Percentiles rank a stretch among this genome's conserved stretches.
Evolutionary conservation across 345 rosid genomes (phyloP).

Genomic region (Camelina hispida): DNA sequence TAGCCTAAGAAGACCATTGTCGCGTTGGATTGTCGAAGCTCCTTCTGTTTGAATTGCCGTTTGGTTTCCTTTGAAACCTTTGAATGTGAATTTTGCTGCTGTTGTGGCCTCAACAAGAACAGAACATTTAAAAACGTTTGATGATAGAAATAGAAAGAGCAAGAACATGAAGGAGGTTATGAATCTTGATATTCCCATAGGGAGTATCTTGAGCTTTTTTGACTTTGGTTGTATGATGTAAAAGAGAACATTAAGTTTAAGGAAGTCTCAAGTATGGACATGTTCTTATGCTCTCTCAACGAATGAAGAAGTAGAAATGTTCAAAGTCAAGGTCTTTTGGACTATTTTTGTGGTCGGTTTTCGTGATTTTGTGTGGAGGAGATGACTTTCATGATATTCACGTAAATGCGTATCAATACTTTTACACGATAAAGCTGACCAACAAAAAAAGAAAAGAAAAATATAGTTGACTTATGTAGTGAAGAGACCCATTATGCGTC

Average conservation of each 20-base stretch:
- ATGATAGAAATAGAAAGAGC: constrained; percentile 24
- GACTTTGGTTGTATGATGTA: constrained; percentile 17
- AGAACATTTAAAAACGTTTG: background rate
- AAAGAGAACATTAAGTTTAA: constrained; percentile 10
- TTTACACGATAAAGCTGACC: no score
- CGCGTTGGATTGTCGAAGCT: constrained; percentile 18
- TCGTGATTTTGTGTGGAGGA: no score
- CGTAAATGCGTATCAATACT: no score
- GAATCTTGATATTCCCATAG: constrained; percentile 30
- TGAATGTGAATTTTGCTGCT: constrained; percentile 42
- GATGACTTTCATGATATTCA: no score
- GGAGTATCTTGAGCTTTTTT: constrained; percentile 9
- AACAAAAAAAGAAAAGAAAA: no score
- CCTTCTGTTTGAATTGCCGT: constrained; percentile 28
- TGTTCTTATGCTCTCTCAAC: constrained; percentile 9
- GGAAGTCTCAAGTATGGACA: constrained; percentile 5
- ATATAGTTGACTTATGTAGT: no score
- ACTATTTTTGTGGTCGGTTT: constrained; percentile 24
- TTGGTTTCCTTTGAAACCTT: constrained; percentile 40
- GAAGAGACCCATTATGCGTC: no score
- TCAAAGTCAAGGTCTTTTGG: constrained; percentile 40
- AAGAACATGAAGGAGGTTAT: constrained; percentile 18
- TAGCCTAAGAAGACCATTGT: constrained; percentile 35
- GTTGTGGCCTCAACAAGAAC: constrained; percentile 4
- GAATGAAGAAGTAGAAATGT: constrained; percentile 24